phyloP scores from a whole-genome alignment of 2,329 filamentous ascomycete species.

The Stachybotrys elegans region DNA sequence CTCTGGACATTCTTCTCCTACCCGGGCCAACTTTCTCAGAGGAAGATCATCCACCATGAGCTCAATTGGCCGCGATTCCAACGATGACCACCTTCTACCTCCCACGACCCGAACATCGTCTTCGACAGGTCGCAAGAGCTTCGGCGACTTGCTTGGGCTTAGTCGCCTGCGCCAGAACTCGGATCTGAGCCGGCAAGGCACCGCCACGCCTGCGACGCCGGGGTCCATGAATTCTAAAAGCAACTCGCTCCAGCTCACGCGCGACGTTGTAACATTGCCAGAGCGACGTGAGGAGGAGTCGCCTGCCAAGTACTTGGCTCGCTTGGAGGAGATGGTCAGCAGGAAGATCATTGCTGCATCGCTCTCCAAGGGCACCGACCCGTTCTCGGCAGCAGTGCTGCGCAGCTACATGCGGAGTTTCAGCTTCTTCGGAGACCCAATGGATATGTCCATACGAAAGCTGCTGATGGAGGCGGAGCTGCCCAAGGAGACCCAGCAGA shows the following conservation, averaged over 20 bases:
- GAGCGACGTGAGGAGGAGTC: conserved; percentile 83
- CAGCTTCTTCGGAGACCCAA: conserved; percentile 91
- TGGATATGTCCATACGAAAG: conserved; percentile 96
- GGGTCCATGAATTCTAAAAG: conserved; percentile 69
- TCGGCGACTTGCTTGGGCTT: conserved; percentile 81
- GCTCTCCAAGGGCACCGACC: conserved; percentile 79
- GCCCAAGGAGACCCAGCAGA: conserved; percentile 96
- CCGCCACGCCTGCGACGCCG: conserved; percentile 65
- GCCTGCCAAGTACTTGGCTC: conserved; percentile 79
- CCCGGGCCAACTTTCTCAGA: conserved; percentile 56
- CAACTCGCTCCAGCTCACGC: conserved; percentile 73
- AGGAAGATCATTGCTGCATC: conserved; percentile 80
- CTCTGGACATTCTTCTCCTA: conserved; percentile 64
- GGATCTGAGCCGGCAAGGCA: conserved; percentile 65
- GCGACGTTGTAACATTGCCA: conserved; percentile 68
- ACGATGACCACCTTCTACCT: conserved; percentile 64
- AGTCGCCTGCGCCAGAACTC: conserved; percentile 76
- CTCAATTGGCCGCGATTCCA: conserved; percentile 68
- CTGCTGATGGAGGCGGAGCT: conserved; percentile 94
- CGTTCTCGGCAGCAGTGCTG: conserved; percentile 77
- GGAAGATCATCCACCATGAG: conserved; percentile 87
- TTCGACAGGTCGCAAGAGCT: conserved; percentile 88
- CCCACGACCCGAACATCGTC: conserved; percentile 72
- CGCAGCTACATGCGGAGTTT: conserved; percentile 95
- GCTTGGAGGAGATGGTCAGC: conserved; percentile 74